Conservation (phyloP, 805 yeast species). For the Starmera quercuum region DNA sequence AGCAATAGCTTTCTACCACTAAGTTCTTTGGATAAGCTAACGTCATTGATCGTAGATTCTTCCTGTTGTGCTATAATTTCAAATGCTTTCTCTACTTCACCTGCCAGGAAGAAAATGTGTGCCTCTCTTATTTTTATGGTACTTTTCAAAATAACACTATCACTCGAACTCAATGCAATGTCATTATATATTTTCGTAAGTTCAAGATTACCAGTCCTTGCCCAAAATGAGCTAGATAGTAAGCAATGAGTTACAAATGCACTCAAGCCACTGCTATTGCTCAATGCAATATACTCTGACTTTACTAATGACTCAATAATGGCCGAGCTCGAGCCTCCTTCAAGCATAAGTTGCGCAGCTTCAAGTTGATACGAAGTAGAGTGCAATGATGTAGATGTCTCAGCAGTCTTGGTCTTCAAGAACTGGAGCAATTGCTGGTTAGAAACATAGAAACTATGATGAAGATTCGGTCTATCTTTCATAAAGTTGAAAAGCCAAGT, state of each 20-base stretch:
- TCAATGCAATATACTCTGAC: constrained; percentile 47
- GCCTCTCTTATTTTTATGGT: constrained; percentile 33
- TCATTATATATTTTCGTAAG: constrained; percentile 41
- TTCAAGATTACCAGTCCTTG: constrained; percentile 39
- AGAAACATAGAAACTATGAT: constrained; percentile 43
- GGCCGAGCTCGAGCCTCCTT: constrained; percentile 37
- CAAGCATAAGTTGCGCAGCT: constrained; percentile 43
- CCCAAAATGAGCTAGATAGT: constrained; percentile 40
- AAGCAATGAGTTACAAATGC: constrained; percentile 39
- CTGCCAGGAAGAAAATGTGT: constrained; percentile 26
- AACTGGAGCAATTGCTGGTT: constrained; percentile 63
- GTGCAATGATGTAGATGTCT: constrained; percentile 21
- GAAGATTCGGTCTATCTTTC: constrained; percentile 54
- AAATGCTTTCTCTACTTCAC: constrained; percentile 34
- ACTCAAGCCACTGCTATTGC: constrained; percentile 26
- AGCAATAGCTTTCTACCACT: constrained; percentile 33
- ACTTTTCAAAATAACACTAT: constrained; percentile 29
- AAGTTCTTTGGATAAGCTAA: constrained; percentile 30
- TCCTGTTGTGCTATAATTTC: constrained; percentile 27
- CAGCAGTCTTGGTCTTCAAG: constrained; percentile 23
- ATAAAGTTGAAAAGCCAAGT: constrained; percentile 71
- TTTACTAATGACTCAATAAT: constrained; percentile 51
- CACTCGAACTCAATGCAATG: constrained; percentile 35
- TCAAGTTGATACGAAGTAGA: constrained; percentile 65
- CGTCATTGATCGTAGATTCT: constrained; percentile 5